These are phyloP conservation scores for Aureobasidium leucospermi DNA, from an alignment of 2,329 filamentous ascomycete genomes.

Conservation along the genomic window DNA sequence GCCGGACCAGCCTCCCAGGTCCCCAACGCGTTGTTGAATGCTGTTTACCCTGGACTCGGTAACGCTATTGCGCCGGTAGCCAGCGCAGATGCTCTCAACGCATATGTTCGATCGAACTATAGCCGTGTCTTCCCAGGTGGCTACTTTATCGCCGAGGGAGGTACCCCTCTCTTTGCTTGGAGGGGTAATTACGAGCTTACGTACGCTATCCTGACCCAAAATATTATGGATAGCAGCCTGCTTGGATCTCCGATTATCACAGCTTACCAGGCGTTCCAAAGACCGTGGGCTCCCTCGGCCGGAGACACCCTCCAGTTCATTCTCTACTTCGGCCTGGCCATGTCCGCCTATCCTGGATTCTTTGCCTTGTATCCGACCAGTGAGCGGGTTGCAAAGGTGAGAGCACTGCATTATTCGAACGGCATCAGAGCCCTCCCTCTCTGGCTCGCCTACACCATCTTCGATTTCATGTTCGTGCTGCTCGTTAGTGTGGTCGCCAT, in stretches of 20 bases:
- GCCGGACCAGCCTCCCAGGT: conserved; percentile 33
- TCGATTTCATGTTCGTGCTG: conserved; percentile 72
- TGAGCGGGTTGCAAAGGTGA: conserved; percentile 70
- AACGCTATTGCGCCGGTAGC: conserved; percentile 48
- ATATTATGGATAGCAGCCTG: conserved; percentile 78
- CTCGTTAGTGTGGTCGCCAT: conserved; percentile 58
- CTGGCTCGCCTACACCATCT: conserved; percentile 74
- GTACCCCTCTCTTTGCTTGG: conserved; percentile 63
- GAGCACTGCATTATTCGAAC: conserved; percentile 84
- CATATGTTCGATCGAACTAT: conserved; percentile 56
- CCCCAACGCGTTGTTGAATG: conserved; percentile 25
- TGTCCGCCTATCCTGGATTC: conserved; percentile 74
- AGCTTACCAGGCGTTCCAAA: conserved; percentile 67
- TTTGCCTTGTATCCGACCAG: conserved; percentile 84
- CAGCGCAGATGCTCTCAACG: conserved; percentile 60
- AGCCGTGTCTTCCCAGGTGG: conserved; percentile 68
- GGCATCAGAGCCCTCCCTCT: conserved; percentile 74
- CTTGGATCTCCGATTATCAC: conserved; percentile 63
- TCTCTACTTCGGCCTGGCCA: conserved; percentile 72
- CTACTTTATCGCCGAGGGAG: conserved; percentile 56
- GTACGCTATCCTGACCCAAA: conserved; percentile 68
- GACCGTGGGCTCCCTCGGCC: conserved; percentile 60
- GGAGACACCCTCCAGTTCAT: conserved; percentile 72
- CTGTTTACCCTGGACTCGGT: conserved; percentile 21
- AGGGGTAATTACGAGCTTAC: conserved; percentile 57